Evolutionary conservation across 208 protist species (phyloP).

Genomic region (Leishmania aethiopica): DNA sequence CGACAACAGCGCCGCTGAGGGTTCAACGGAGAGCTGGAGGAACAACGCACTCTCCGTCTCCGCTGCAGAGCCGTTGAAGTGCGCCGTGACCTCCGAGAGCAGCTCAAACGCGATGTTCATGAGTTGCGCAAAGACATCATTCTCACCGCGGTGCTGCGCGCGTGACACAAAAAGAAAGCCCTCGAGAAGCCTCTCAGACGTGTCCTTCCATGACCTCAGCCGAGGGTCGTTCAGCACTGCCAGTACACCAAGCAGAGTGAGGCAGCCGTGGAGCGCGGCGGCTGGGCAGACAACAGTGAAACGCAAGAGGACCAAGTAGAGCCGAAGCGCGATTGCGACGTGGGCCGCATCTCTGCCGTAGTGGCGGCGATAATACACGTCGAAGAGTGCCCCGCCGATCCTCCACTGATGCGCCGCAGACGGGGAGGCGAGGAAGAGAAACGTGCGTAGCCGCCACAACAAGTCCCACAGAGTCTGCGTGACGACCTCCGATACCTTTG

Average conservation of each 20-base stretch:
- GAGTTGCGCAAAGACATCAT: conserved; percentile 9
- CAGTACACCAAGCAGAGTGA: conserved; percentile 65
- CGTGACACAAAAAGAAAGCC: conserved; percentile 32
- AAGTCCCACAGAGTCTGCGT: conserved; percentile 49
- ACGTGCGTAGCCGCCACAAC: conserved; percentile 58
- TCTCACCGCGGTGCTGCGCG: conserved; percentile 25
- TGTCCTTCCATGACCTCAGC: conserved; percentile 18
- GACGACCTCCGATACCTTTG: neutral
- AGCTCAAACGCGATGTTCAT: conserved; percentile 13
- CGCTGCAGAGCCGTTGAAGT: conserved; percentile 12
- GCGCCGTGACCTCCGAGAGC: conserved; percentile 13
- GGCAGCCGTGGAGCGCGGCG: conserved; percentile 47
- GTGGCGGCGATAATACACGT: conserved; percentile 25
- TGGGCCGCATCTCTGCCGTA: conserved; percentile 43
- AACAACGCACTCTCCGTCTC: conserved; percentile 13
- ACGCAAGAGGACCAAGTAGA: conserved; percentile 62
- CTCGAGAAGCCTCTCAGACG: conserved; percentile 41
- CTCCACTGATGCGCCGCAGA: conserved; percentile 17
- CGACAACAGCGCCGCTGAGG: neutral
- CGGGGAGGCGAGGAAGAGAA: conserved; percentile 41
- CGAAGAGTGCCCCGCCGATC: conserved; percentile 15
- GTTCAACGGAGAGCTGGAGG: conserved; percentile 3
- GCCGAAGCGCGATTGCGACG: conserved; percentile 42
- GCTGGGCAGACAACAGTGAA: conserved; percentile 46
- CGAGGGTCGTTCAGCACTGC: conserved; percentile 36